Evolutionary conservation across 371 early-diverging fungal species (phyloP), one percentile per base, ranked within the genome.

Genomic region (Saksenaea oblongispora): DNA sequence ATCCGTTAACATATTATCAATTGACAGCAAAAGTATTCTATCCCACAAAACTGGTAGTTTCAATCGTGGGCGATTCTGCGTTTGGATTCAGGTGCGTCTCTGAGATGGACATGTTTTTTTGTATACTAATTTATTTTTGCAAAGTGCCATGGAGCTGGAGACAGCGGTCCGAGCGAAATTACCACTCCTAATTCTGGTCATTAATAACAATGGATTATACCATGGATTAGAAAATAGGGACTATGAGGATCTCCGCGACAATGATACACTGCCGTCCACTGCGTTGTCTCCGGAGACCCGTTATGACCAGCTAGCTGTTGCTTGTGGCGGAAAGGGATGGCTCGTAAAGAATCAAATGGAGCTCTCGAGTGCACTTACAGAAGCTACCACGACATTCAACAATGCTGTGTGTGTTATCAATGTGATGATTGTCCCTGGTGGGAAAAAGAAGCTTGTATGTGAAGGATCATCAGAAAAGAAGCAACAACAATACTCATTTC

Each of bases 121-220:
- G 2, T 47, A 51, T 51, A 27, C 39, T 51, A 28, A 42, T 17
- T 15, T 26, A 27, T 42, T 28, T 9, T 24, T 31, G 31, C 31
- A 31, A n/a, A 76, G 89, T 63, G 92, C 89, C 4, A 90, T 91
- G 87, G 93, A 93, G 69, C 64, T 93, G 18, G 93, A 93, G 68
- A 93, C 93, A 13, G 91, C 89, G 1, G 78, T 84, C 15, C 81
- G 93, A n/a, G 72, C 79, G 18, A 74, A 80, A 13, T 67, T 93
- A 31, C 88, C 91, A 3, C 67, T 93, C 5, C 51, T 91, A 3
- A 78, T 91, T 24, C 79, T 93, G 26, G 87, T 93, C 4, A 89
- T 93, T 61, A 93, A 93, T 71, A 93, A 93, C 72, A 88, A 84
- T 36, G 93, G 93, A 28, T 90, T 93, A 17, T 93, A 92, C 69